Evolutionary conservation across 2,329 filamentous ascomycete genomes (phyloP), one percentile per base, ranked within the genome.

Genomic region (Aspergillus japonicus): DNA sequence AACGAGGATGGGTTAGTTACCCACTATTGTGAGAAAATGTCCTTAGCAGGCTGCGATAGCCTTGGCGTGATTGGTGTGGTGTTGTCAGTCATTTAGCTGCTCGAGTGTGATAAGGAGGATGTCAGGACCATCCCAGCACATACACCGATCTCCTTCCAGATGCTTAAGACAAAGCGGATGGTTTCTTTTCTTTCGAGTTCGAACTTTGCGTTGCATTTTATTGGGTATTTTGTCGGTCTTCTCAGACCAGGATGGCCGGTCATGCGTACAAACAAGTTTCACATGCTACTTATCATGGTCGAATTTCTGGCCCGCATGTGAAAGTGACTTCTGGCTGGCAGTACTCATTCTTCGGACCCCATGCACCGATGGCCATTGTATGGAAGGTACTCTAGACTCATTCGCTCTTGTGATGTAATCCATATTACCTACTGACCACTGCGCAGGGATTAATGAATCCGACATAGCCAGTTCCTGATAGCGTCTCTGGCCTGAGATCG

Each of bases 401-500:
- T 14, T 44, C 12, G 23, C 3, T 24, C 14, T 29, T 14, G 14
- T 39, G 55, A 47, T 47, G 16, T 29, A 47, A 50, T 23, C 33
- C 7, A 21, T 11, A 29, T 33, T 49, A 23, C 19, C 21, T 33
- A 53, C 33, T 35, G 39, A 16, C 39, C 39, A 44, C 16, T 16
- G 39, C 39, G 14, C 51, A 24, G 47, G 50, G 21, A 24, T 66
- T 50, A 65, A 50, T 33, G 48, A 44, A 64, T 62, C 54, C 61
- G 62, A 57, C 58, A 50, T 47, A 77, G 66, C 81, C 81, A 83
- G 21, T 70, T 65, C 56, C 68, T 72, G 56, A 83, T 64, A 2
- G 70, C 69, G 24, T 62, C 62, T 63, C 78, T 75, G 56, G 82
- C 71, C 66, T 72, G 67, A 52, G 56, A 60, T 66, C 79, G 73